Percentiles rank a stretch among this genome's conserved stretches.
phyloP scores from a whole-genome alignment of 2,329 filamentous ascomycete genomes.

The Neophaeococcomyces mojaviensis region DNA sequence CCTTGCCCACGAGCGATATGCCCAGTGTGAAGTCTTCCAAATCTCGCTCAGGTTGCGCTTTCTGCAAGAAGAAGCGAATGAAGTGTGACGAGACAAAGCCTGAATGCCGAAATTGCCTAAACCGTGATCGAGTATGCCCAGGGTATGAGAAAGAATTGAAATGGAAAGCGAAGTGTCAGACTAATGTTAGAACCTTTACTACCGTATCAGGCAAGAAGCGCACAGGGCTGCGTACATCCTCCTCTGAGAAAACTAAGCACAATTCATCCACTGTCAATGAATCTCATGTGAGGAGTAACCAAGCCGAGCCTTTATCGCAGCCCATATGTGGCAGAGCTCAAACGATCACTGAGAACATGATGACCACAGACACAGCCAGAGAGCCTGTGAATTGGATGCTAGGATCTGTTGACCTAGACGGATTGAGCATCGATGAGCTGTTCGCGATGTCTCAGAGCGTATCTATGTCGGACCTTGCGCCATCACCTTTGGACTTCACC shows the following conservation, averaged over 20 bases:
- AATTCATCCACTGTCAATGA: no score
- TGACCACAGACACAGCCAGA: neutral
- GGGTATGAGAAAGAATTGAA: neutral
- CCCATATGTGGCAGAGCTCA: neutral
- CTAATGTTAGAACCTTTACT: neutral
- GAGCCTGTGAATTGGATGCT: neutral
- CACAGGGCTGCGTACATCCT: neutral
- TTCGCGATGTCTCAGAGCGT: neutral
- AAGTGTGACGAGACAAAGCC: conserved; percentile 26
- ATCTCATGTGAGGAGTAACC: neutral
- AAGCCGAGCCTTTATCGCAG: neutral
- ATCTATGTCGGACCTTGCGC: neutral
- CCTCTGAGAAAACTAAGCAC: neutral
- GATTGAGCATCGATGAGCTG: neutral
- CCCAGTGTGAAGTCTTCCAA: neutral
- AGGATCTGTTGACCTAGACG: neutral
- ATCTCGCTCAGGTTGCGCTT: neutral
- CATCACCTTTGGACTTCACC: neutral
- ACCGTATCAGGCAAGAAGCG: neutral
- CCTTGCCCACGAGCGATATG: neutral
- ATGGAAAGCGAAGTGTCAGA: neutral
- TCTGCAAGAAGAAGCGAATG: conserved; percentile 10
- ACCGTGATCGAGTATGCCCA: conserved; percentile 21
- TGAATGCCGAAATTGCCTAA: conserved; percentile 21
- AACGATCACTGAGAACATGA: neutral